Percentiles rank a stretch among this genome's conserved stretches.
Evolutionary conservation across 78 protist genomes (phyloP).

Genomic region (Emiliania huxleyi): DNA sequence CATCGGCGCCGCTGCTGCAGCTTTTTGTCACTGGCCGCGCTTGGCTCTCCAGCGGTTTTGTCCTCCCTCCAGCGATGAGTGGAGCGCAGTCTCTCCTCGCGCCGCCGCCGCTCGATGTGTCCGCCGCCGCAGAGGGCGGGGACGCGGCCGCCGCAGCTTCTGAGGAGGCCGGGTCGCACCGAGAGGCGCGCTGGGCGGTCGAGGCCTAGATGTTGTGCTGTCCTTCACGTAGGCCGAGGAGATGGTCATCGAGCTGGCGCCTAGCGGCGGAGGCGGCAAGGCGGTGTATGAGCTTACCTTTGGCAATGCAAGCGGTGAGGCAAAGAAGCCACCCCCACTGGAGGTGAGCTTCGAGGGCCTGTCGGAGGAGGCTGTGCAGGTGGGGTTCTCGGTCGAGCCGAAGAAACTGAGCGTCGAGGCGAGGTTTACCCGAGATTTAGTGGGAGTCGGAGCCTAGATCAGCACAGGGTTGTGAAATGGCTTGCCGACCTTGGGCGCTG

Average conservation of each 20-base stretch:
- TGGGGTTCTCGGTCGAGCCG: not conserved
- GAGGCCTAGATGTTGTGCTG: no score
- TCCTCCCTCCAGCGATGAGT: not conserved
- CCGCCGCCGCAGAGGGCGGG: not conserved
- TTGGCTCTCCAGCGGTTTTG: not conserved
- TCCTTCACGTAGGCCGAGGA: no score
- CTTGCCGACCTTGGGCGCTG: no score
- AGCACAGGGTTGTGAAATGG: no score
- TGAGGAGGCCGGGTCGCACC: not conserved
- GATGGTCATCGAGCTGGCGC: not conserved
- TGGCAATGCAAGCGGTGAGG: not conserved
- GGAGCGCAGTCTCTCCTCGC: not conserved
- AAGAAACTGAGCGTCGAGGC: not conserved
- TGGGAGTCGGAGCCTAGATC: no score
- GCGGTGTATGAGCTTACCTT: not conserved
- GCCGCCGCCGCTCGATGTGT: not conserved
- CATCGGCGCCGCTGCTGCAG: not conserved
- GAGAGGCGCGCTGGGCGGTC: not conserved
- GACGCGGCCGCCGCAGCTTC: not conserved
- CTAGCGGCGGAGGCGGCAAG: not conserved
- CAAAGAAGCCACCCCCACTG: not conserved
- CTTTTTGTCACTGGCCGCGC: not conserved
- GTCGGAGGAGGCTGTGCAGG: not conserved
- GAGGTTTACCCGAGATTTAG: no score
- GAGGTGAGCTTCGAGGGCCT: not conserved